phyloP scores from a whole-genome alignment of 768 basidiomycete species.

The Panus rudis region DNA sequence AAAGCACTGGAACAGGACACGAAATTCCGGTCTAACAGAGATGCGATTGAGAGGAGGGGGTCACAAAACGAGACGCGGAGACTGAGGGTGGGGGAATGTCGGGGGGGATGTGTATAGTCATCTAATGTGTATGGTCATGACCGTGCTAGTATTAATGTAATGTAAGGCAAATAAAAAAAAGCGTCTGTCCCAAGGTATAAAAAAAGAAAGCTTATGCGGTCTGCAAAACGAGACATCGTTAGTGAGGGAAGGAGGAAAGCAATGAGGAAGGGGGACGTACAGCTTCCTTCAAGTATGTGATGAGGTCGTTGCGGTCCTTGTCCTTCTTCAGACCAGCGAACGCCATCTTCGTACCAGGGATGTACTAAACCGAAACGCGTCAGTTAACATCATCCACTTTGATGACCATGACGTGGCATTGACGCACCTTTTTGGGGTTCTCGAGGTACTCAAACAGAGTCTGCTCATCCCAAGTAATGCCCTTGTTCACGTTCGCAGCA shows the following conservation, averaged over 20 bases:
- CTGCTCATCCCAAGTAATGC: conserved; percentile 73
- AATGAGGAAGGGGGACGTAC: conserved; percentile 39
- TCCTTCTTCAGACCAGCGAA: conserved; percentile 99
- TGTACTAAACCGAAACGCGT: conserved; percentile 48
- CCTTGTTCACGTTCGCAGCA: conserved; percentile 93
- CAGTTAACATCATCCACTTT: not conserved
- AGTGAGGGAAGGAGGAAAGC: not conserved
- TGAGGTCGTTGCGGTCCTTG: conserved; percentile 92
- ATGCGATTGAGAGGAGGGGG: no score
- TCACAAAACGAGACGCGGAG: no score
- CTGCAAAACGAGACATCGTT: conserved; percentile 1
- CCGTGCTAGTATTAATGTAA: conserved; percentile 10
- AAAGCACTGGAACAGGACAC: no score
- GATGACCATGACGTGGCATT: conserved; percentile 6
- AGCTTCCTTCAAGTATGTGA: conserved; percentile 73
- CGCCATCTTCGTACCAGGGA: conserved; percentile 97
- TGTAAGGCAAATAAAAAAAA: conserved; percentile 4
- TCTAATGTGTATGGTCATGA: no score
- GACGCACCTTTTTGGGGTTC: conserved; percentile 88
- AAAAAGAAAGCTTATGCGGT: conserved; percentile 12
- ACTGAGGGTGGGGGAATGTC: no score
- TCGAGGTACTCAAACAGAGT: conserved; percentile 96
- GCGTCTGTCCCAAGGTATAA: conserved; percentile 4
- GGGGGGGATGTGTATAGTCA: no score
- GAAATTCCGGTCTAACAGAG: no score